These are phyloP conservation scores for Blastocystis sp. DNA, from an alignment of 352 stramenopile species.

Conservation along the genomic window DNA sequence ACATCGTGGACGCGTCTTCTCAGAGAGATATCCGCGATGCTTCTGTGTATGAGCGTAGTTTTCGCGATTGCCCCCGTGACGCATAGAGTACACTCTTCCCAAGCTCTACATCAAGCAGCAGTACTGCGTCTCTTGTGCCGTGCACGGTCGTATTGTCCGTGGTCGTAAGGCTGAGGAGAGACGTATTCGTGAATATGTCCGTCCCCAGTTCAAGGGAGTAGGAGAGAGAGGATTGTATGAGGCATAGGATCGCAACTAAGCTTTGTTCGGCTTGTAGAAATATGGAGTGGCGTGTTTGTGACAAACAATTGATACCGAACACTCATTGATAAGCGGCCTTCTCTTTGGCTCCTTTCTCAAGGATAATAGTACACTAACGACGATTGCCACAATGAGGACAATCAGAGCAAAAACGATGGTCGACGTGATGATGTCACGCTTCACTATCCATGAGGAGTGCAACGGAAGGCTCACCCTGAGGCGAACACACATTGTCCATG, in stretches of 20 bases:
- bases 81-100: conserved; percentile 91
- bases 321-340: not conserved
- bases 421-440: not conserved
- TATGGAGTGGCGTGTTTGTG: not conserved
- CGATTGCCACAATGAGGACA: not conserved
- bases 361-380: not conserved
- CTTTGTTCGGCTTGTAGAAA: not conserved
- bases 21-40: conserved; percentile 97
- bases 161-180: conserved; percentile 89
- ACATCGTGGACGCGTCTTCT: conserved; percentile 89
- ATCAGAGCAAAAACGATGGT: not conserved
- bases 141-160: conserved; percentile 98
- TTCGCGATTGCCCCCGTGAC: not conserved
- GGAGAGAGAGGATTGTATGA: not conserved
- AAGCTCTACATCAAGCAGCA: conserved; percentile 99
- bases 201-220: conserved; percentile 69
- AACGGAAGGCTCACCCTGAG: not conserved
- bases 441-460: not conserved
- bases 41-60: conserved; percentile 88
- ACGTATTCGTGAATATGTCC: conserved; percentile 84
- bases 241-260: not conserved
- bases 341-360: not conserved
- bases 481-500: conserved; percentile 2
- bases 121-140: conserved; percentile 97
- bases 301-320: not conserved